Evolutionary conservation across 2,329 filamentous ascomycete genomes (phyloP).

Genomic region (Fusarium caatingaense): DNA sequence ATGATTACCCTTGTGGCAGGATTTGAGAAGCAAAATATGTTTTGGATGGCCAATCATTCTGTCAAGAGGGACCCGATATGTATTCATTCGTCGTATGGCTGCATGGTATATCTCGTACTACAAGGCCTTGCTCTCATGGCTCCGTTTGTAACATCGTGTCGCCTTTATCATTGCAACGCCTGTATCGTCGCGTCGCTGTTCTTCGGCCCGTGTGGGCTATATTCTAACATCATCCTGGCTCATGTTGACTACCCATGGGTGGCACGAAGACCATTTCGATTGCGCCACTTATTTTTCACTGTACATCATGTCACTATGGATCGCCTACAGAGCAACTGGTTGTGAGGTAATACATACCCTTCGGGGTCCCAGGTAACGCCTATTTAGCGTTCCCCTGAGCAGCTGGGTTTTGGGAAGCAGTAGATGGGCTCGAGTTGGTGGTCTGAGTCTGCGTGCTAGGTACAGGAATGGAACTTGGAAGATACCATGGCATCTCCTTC

Average conservation of each 20-base stretch:
- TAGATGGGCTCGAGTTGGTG: no score
- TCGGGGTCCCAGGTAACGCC: no score
- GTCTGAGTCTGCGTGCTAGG: no score
- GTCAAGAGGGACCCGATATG: no score
- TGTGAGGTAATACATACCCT: background rate
- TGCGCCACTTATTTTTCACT: accelerated
- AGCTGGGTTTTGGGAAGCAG: no score
- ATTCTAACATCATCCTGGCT: background rate
- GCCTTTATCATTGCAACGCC: background rate
- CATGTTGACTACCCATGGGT: no score
- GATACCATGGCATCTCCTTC: no score
- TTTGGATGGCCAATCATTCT: no score
- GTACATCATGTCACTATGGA: background rate
- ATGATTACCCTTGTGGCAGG: background rate
- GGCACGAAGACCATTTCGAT: accelerated
- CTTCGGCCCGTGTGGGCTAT: background rate
- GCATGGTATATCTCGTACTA: background rate
- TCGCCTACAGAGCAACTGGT: background rate
- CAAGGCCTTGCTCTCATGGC: background rate
- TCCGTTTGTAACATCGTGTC: background rate
- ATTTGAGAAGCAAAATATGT: no score
- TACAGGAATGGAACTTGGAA: no score
- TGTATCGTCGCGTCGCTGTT: background rate
- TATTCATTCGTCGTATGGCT: background rate
- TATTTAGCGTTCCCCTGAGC: no score